These are phyloP conservation scores for Ophiostoma pallidulum DNA, from an alignment of 2,329 filamentous ascomycete species.

Conservation along the genomic window DNA sequence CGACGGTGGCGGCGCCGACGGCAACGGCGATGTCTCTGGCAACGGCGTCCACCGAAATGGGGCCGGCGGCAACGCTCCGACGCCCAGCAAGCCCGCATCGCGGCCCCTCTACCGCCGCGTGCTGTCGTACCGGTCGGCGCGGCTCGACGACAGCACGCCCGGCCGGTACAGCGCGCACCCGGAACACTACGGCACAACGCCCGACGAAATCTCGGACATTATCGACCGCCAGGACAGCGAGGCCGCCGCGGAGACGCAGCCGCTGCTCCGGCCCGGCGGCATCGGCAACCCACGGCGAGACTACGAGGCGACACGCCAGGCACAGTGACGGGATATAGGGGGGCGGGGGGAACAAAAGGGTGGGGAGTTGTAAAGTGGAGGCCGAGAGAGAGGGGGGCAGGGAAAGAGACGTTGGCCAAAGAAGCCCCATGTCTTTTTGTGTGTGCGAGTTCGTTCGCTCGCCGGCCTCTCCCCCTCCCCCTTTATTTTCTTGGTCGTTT, in stretches of 20 bases:
- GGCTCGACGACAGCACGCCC: constrained; percentile 41
- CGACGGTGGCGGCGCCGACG: background rate
- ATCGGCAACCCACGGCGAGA: constrained; percentile 33
- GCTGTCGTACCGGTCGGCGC: constrained; percentile 31
- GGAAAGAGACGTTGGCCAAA: too few species aligned
- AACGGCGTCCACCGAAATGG: constrained; percentile 1
- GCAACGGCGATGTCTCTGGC: constrained; percentile 23
- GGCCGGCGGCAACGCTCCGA: background rate
- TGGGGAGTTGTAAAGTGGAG: too few species aligned
- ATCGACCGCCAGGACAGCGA: constrained; percentile 41
- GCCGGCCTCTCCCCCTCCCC: too few species aligned
- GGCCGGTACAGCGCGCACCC: constrained; percentile 43
- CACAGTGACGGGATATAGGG: too few species aligned
- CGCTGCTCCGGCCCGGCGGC: constrained; percentile 39
- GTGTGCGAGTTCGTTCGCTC: too few species aligned
- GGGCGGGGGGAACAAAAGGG: too few species aligned
- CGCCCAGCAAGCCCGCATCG: constrained; percentile 25
- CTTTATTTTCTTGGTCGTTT: too few species aligned
- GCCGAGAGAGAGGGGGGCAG: too few species aligned
- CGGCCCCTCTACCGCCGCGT: constrained; percentile 29
- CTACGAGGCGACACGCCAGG: constrained; percentile 2
- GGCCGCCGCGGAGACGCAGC: constrained; percentile 40
- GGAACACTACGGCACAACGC: constrained; percentile 41
- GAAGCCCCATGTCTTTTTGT: too few species aligned
- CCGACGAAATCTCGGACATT: constrained; percentile 42